Base-by-base conservation (phyloP, 2,329 filamentous ascomycete species). In the Nannizzia gypsea region DNA sequence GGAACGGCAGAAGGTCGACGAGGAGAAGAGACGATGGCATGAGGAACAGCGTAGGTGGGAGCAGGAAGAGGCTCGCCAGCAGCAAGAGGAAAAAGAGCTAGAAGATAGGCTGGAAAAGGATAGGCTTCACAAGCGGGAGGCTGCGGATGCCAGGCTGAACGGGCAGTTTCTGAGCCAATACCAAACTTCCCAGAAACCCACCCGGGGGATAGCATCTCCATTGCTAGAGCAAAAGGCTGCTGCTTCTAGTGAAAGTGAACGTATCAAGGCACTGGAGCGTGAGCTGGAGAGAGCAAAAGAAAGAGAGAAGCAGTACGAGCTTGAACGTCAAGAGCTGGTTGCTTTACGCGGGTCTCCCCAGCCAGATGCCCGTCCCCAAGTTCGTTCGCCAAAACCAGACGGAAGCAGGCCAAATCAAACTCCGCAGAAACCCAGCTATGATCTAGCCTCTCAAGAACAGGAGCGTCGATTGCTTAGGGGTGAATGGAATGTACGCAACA, bases 161-260 rank as follows among this genome's bases (percentile, higher is more conserved):
- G 90, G 90, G 1, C 90, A 96, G 69, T 91, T 86, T 66, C 80
- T 95, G 57, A 92, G 88, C 68, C 88, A 96, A 69, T 95, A 96
- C 70, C 87, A 89, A 70, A 84, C 86, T 20, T 85, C 89, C 65
- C 84, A 88, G 69, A 72, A 78, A 63, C 68, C 72, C 59, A 65
- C 67, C 60, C 70, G 68, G 66, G 67, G 66, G 70, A 20, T 38
- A 11, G 73, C 61, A 69, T 69, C 67, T 63, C 73, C 68, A 20
- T 72, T 69, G 26, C 72, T 72, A 46, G 71, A 69, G 54, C 72
- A 71, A 17, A 76, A 78, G 59, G 77, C 76, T 24, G 73, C 77
- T 1, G 15, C 56, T 3, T 28, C 56, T 17, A 34, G 34, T 22
- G 82, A 92, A 71, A 83, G 79, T 63, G 81, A 80, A 64, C 84